Evolutionary conservation across 176 grass and related monocot genomes (phyloP).

Genomic region (Tuctoria greenei): DNA sequence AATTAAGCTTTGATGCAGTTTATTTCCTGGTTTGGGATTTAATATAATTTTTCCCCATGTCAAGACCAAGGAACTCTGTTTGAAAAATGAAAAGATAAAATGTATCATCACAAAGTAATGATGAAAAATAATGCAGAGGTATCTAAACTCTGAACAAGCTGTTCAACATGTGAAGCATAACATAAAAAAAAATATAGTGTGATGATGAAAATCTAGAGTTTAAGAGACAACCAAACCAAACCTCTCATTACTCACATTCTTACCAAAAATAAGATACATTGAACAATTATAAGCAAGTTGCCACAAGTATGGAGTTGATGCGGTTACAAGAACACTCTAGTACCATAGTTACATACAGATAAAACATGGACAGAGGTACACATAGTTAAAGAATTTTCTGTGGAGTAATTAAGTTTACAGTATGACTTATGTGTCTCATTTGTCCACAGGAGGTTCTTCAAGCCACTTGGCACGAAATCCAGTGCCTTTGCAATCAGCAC

Average conservation of each 20-base stretch:
- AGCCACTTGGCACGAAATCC: conserved; percentile 96
- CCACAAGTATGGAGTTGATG: neutral
- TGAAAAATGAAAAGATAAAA: too few species aligned
- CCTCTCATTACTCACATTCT: neutral
- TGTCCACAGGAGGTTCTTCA: conserved; percentile 51
- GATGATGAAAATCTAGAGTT: too few species aligned
- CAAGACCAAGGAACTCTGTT: too few species aligned
- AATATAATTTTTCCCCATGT: too few species aligned
- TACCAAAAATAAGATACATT: conserved; percentile 6
- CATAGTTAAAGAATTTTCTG: conserved; percentile 23
- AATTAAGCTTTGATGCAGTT: too few species aligned
- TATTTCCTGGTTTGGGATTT: too few species aligned
- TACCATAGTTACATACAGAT: conserved; percentile 11
- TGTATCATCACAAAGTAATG: too few species aligned
- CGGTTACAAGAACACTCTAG: conserved; percentile 23
- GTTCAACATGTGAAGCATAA: too few species aligned
- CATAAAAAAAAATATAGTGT: too few species aligned
- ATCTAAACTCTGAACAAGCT: too few species aligned
- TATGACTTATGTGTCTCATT: conserved; percentile 42
- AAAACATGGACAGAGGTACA: conserved; percentile 28
- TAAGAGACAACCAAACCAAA: neutral
- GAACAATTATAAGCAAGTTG: neutral
- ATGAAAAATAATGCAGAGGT: too few species aligned
- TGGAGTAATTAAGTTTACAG: conserved; percentile 30
- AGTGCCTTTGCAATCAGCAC: conserved; percentile 88